A percentile compares a stretch with the other conserved stretches of the same genome.
phyloP scores from a whole-genome alignment of 495 filamentous ascomycete species.

The Aspergillus incahuasiensis region DNA sequence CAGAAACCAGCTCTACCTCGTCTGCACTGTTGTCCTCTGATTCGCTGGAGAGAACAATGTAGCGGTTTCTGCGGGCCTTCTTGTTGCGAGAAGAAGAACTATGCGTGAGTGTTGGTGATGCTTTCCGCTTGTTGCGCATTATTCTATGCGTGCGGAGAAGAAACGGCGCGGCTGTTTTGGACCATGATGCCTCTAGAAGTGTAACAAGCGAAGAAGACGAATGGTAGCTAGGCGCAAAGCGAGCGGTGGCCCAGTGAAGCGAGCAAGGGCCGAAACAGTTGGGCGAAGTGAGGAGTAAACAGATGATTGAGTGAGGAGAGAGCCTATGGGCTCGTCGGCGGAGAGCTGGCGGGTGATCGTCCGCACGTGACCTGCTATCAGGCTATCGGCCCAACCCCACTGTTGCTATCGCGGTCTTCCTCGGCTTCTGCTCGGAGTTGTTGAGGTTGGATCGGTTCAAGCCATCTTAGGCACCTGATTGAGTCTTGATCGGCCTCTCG shows the following conservation, averaged over 20 bases:
- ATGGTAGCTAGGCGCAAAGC: background rate
- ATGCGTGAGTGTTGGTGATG: background rate
- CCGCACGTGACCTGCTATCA: constrained; percentile 21
- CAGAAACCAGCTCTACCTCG: constrained; percentile 4
- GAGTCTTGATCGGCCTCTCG: too few species aligned
- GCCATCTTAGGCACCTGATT: too few species aligned
- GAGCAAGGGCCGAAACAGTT: background rate
- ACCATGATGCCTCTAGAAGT: constrained; percentile 15
- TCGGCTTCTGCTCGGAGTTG: background rate
- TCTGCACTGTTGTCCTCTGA: constrained; percentile 9
- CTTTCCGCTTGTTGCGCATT: constrained; percentile 24
- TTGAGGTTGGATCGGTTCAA: too few species aligned
- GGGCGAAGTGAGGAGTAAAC: background rate
- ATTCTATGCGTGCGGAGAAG: constrained; percentile 24
- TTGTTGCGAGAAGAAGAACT: constrained; percentile 7
- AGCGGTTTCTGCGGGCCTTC: constrained; percentile 7
- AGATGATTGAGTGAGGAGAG: constrained; percentile 5
- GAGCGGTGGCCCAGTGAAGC: background rate
- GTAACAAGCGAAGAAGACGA: background rate
- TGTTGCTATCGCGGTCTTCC: background rate
- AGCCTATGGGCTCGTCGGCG: constrained; percentile 11
- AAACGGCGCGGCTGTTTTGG: constrained; percentile 5
- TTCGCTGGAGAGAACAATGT: constrained; percentile 13
- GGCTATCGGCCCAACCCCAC: constrained; percentile 17
- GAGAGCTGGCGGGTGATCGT: constrained; percentile 19